Evolutionary conservation across 225 moss, liverwort and hornwort genomes (phyloP), one percentile per base, ranked within the genome.

Genomic region (Asterella californica): DNA sequence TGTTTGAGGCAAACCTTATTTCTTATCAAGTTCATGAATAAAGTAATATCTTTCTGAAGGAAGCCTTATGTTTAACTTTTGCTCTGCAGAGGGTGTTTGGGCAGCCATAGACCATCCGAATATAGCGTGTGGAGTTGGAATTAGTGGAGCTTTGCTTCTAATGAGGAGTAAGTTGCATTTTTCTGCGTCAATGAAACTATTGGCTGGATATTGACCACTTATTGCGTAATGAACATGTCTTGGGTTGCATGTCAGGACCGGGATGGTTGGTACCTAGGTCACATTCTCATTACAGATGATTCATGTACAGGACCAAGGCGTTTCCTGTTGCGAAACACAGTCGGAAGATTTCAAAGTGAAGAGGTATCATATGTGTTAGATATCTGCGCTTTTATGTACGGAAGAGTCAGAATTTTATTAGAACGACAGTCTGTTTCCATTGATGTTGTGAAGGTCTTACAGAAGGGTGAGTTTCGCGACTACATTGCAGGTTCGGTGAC

Each of bases 301-400:
- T 49, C 27, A 4, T 83, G 65, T 87, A 70, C 88, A 99, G 97
- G 91, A 86, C 94, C 97, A 53, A 93, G 97, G 88, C 86, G 93
- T 61, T 61, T 99, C 74, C 79, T 99, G 65, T 95, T 90, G 87
- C 90, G 94, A 57, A 82, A 83, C 36, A 94, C 94, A n/a, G 77
- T 99, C 9, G 97, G 97, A 75, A 88, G 92, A 83, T 90, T 99
- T 79, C 93, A 89, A 81, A 90, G 90, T 82, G 97, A 99, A 88
- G 81, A 93, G 97, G 97, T 99, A 88, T 47, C n/a, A 76, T 46
- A 53, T 38, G n/a, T 53, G 38, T 72, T n/a, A 34, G 5, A 2
- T 29, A 10, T 60, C 4, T 7, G 22, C 24, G 38, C 24, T 65
- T 66, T 5, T 70, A 45, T 18, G 19, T 52, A 61, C 10, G 11